Conservation (phyloP, 768 basidiomycete genomes). For the Russula emetica region DNA sequence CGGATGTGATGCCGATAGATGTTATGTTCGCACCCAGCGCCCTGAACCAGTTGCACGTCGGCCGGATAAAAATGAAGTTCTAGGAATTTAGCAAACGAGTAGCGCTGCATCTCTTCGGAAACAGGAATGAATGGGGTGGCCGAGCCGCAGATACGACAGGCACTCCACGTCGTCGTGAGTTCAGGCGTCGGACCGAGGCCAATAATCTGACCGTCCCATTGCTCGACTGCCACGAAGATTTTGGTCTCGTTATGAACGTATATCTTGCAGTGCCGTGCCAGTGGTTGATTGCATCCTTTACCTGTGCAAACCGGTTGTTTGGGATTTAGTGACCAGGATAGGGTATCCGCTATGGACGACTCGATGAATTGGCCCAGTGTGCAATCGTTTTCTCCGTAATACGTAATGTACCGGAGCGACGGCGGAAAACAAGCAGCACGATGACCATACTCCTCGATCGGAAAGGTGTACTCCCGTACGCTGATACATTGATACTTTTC, state of each 20-base stretch:
- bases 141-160: constrained; percentile 72
- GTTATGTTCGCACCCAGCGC: constrained; percentile 90
- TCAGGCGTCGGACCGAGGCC: constrained; percentile 61
- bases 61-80: constrained; percentile 95
- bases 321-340: constrained; percentile 65
- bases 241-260: constrained; percentile 86
- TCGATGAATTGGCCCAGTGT: constrained; percentile 95
- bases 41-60: constrained; percentile 76
- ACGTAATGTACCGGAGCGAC: constrained; percentile 65
- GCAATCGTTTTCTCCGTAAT: constrained; percentile 89
- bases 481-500: constrained; percentile 91
- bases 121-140: constrained; percentile 86
- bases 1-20: constrained; percentile 90
- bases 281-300: constrained; percentile 78
- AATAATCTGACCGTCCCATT: constrained; percentile 77
- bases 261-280: constrained; percentile 82
- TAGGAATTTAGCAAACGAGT: constrained; percentile 94
- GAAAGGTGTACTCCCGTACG: constrained; percentile 76
- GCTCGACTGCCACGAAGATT: constrained; percentile 81
- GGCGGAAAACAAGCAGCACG: constrained; percentile 80
- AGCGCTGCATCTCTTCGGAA: constrained; percentile 87
- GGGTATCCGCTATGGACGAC: constrained; percentile 61
- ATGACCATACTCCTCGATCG: constrained; percentile 58
- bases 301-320: constrained; percentile 69
- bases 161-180: constrained; percentile 86